Evolutionary conservation across 2,329 filamentous ascomycete species (phyloP), one percentile per base, ranked within the genome.

Genomic region (Daldinia sp.): DNA sequence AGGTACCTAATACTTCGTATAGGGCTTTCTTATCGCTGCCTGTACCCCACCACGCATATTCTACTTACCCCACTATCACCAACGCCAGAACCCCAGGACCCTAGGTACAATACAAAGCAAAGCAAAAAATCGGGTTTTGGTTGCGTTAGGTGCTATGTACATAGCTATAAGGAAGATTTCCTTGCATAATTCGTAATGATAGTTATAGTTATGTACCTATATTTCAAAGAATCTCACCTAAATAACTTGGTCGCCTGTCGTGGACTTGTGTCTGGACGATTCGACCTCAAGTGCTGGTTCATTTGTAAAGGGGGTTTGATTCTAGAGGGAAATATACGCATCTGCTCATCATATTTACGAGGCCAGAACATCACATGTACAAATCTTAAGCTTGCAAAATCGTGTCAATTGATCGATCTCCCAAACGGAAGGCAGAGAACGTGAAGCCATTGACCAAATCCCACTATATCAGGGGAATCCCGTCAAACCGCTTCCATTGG

Each of bases 101-200:
- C n/a, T 30, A 30, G 3, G 30, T 33, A 33, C 30, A 33, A 33
- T 33, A 9, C 3, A 33, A 33, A 33, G 1, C 9, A 33, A 9
- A 33, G 30, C 30, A 48, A 46, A 12, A 6, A 33, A 18, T 6
- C 1, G 4, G 18, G 18, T 67, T 68, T 70, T 70, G 61, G 48
- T 70, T 63, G 44, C 68, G 68, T 28, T 1, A 65, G 68, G 18
- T 70, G 68, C 65, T 58, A 64, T 54, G 54, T 30, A 65, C 65
- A 63, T 60, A 55, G 65, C 37, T 61, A 68, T 65, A 65, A 70
- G 55, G 68, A 70, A 68, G 65, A 68, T 51, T 35, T 12, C 18
- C 4, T 3, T 15, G 20, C 1, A 18, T 13, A 18, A 3, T 18
- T 4, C 4, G 15, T n/a, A n/a, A n/a, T n/a, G n/a, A n/a, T n/a